phyloP scores from a whole-genome alignment of 208 protist genomes.

The Acanthamoeba culbertsoni region DNA sequence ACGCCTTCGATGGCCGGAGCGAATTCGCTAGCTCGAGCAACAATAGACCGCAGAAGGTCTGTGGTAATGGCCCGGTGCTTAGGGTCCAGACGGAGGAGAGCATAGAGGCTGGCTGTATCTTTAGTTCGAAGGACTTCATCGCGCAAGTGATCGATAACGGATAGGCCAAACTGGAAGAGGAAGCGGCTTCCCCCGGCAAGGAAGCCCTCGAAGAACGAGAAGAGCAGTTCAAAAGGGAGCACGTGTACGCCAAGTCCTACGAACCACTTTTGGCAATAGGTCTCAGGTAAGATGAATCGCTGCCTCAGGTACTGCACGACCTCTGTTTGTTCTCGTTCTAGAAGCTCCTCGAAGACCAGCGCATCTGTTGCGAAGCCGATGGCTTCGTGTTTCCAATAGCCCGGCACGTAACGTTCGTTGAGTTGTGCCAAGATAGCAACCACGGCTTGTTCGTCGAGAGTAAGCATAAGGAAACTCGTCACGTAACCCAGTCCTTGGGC shows the following conservation, averaged over 20 bases:
- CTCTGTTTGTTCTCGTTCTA: not conserved
- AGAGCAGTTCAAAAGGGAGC: constrained; percentile 7
- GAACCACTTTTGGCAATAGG: constrained; percentile 51
- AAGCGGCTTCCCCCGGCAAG: not conserved
- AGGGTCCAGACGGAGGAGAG: constrained; percentile 6
- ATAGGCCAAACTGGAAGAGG: constrained; percentile 47
- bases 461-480: constrained; percentile 15
- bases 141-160: not conserved
- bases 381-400: constrained; percentile 32
- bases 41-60: not conserved
- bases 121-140: not conserved
- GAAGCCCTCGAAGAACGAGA: constrained; percentile 3
- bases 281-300: constrained; percentile 7
- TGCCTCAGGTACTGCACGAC: not conserved
- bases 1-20: not conserved
- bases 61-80: not conserved
- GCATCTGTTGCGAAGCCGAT: constrained; percentile 10
- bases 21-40: not conserved
- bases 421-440: not conserved
- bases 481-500: not conserved
- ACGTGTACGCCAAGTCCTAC: not conserved
- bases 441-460: not conserved
- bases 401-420: not conserved
- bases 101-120: not conserved
- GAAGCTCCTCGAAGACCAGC: not conserved